Evolutionary conservation across 2,329 filamentous ascomycete species (phyloP).

Genomic region (Neonectria hederae): DNA sequence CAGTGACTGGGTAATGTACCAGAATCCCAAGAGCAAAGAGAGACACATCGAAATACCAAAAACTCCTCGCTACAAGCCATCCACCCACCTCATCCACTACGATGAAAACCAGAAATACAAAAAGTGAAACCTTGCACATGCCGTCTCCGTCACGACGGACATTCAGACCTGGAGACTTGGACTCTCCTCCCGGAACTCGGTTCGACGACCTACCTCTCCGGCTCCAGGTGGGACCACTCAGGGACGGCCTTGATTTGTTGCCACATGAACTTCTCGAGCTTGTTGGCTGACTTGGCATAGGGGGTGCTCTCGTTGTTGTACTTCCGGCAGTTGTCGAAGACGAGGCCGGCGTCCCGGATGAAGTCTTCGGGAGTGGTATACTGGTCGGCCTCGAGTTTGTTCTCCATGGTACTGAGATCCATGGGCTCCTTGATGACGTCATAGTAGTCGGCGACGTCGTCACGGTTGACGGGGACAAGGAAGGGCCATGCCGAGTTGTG

Average conservation of each 20-base stretch:
- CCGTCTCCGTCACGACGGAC: conserved; percentile 4
- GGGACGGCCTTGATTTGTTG: conserved; percentile 89
- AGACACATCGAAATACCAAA: conserved; percentile 10
- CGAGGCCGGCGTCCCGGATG: conserved; percentile 83
- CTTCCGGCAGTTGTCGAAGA: conserved; percentile 93
- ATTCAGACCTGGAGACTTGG: conserved; percentile 24
- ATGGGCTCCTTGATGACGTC: conserved; percentile 98
- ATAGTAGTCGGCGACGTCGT: conserved; percentile 99
- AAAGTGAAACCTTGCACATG: conserved; percentile 3
- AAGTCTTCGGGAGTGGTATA: conserved; percentile 95
- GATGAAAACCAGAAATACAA: conserved; percentile 6
- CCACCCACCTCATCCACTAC: background rate
- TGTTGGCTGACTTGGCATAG: conserved; percentile 94
- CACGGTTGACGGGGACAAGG: conserved; percentile 89
- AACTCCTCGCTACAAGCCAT: conserved; percentile 33
- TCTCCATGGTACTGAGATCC: conserved; percentile 96
- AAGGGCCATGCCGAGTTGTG: conserved; percentile 95
- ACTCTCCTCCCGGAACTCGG: conserved; percentile 26
- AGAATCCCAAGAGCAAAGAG: conserved; percentile 1
- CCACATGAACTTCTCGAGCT: conserved; percentile 96
- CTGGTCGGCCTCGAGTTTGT: conserved; percentile 91
- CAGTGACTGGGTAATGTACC: background rate
- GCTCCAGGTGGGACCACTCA: conserved; percentile 81
- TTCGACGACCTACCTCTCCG: conserved; percentile 51
- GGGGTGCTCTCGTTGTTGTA: conserved; percentile 97